Evolutionary conservation across 1,139 yeast species (phyloP).

Genomic region (Scheffersomyces titani): DNA sequence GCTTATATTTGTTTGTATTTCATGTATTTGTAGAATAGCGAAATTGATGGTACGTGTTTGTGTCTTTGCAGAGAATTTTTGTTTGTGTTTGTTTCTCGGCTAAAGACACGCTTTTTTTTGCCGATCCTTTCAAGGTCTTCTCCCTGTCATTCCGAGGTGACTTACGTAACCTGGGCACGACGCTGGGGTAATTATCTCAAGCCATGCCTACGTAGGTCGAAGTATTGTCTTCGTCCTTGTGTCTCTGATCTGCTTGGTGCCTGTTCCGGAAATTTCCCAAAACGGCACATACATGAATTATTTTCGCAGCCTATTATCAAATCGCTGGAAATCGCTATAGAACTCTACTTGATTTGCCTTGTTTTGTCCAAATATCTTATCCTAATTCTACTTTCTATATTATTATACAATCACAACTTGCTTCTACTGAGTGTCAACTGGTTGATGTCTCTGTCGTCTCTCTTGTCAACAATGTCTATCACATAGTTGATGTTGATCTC

Average conservation of each 20-base stretch:
- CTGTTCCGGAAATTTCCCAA: too few species aligned
- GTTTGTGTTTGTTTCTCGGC: background rate
- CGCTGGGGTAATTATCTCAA: background rate
- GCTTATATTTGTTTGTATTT: background rate
- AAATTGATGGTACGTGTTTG: background rate
- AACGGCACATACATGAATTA: too few species aligned
- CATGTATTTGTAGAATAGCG: background rate
- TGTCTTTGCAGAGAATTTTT: background rate
- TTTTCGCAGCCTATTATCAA: too few species aligned
- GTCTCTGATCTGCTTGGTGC: too few species aligned
- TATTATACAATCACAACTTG: slow-evolving; percentile 1
- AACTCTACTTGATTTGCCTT: too few species aligned
- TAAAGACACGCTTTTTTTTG: background rate
- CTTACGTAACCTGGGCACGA: too few species aligned
- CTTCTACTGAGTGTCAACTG: background rate
- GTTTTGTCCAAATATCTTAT: background rate
- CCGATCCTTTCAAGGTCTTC: background rate
- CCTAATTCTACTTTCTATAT: background rate
- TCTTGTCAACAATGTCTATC: slow-evolving; percentile 42
- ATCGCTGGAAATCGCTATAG: too few species aligned
- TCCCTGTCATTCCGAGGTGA: too few species aligned
- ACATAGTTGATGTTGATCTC: slow-evolving; percentile 32
- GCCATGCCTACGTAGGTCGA: background rate
- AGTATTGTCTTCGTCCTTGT: too few species aligned
- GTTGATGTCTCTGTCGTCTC: slow-evolving; percentile 2